Base-by-base conservation (phyloP, 2,329 filamentous ascomycete genomes). In the Aspergillus novofumigatus region DNA sequence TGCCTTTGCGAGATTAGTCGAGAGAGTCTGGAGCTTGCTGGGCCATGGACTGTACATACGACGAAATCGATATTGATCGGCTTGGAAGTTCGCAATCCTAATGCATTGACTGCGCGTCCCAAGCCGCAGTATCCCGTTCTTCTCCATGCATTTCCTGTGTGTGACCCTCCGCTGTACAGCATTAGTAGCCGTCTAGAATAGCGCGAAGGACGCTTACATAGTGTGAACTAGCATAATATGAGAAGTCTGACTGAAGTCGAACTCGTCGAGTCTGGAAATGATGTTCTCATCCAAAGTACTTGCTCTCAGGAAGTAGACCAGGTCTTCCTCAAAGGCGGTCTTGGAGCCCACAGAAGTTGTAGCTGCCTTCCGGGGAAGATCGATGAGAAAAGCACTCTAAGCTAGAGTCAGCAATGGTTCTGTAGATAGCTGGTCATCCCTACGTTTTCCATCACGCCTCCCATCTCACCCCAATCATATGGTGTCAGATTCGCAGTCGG, bases 381-480 rank as follows among this genome's bases (percentile, higher is more conserved):
- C 94, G 62, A 99, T 92, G n/a, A 97, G 70, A 70, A 96, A 97
- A 7, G 92, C 85, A 65, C 87, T 88, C 86, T 89, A 56, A 28
- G 56, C 25, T 3, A 21, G 25, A 57, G 63, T 66, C 59, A 63
- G 53, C 53, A 28, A 53, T 10, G 44, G 29, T 10, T 23, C 4
- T 14, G 23, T n/a, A 20, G 49, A 50, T 10, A 20, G 8, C 9
- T 10, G 52, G 2, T 14, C 35, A n/a, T 21, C 17, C 81, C 57
- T 67, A 88, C 87, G 72, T 96, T 97, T 74, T 97, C 92, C 86
- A 96, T 89, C 2, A 86, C 75, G 1, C 75, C 71, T 6, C 90
- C 90, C 1, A 81, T 82, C 71, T 95, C 91, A 9, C 92, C 93
- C 92, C 94, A 97, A 69, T 99, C 93, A 66, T 90, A 91, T 7